phyloP scores from a whole-genome alignment of 1,284 basidiomycete species.

The Ustilago shanxiensis region DNA sequence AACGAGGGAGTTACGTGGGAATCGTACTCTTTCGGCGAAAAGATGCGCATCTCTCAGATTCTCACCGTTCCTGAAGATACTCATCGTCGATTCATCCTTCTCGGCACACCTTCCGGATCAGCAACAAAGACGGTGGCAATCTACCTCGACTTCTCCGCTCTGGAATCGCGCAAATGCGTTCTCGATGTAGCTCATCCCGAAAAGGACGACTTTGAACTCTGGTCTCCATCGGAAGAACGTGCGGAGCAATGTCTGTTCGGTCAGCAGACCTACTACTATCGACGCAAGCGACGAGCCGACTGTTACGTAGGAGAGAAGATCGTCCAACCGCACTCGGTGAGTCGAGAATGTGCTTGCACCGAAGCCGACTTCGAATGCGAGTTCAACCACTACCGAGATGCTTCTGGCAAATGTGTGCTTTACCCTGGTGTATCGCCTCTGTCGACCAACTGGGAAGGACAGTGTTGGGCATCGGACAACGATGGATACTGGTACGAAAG shows the following conservation, averaged over 20 bases:
- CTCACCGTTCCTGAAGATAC: constrained; percentile 92
- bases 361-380: constrained; percentile 69
- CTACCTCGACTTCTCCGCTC: constrained; percentile 87
- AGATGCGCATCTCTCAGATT: constrained; percentile 81
- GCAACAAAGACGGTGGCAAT: constrained; percentile 77
- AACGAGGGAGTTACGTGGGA: constrained; percentile 90
- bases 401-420: constrained; percentile 55
- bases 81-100: constrained; percentile 87
- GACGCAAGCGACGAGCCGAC: constrained; percentile 62
- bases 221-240: constrained; percentile 66
- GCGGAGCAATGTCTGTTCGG: constrained; percentile 68
- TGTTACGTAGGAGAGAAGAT: constrained; percentile 66
- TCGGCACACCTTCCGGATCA: constrained; percentile 77
- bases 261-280: constrained; percentile 65
- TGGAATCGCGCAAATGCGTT: constrained; percentile 71
- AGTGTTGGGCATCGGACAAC: constrained; percentile 56
- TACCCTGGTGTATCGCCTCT: constrained; percentile 55
- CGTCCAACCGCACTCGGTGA: constrained; percentile 55
- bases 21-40: constrained; percentile 86
- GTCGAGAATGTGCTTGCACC: constrained; percentile 61
- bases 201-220: constrained; percentile 67
- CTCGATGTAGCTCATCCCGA: constrained; percentile 55
- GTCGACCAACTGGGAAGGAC: constrained; percentile 43
- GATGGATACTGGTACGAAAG: constrained; percentile 68
- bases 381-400: constrained; percentile 67